phyloP scores from a whole-genome alignment of 1,284 basidiomycete genomes.

The Cryptococcus amylolentus region DNA sequence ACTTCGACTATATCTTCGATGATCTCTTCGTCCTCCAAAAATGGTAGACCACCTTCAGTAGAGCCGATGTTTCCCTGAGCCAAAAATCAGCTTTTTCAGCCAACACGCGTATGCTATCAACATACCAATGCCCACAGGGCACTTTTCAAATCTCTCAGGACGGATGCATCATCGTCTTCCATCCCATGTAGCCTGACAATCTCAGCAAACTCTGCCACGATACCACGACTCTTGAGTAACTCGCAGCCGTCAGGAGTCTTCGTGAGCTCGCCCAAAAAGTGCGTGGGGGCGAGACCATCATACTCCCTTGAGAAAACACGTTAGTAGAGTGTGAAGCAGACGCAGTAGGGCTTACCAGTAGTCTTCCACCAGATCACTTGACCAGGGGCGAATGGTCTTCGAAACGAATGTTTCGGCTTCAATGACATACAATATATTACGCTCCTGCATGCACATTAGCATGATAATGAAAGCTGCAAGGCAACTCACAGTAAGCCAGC shows the following conservation, averaged over 20 bases:
- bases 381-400: constrained; percentile 42
- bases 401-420: constrained; percentile 49
- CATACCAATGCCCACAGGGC: constrained; percentile 93
- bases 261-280: constrained; percentile 97
- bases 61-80: constrained; percentile 87
- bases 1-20: constrained; percentile 86
- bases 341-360: constrained; percentile 28
- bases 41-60: constrained; percentile 81
- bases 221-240: constrained; percentile 81
- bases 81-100: neutral
- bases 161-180: constrained; percentile 74
- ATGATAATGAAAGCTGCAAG: neutral
- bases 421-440: constrained; percentile 48
- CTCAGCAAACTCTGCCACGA: constrained; percentile 86
- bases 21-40: constrained; percentile 91
- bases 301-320: constrained; percentile 51
- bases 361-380: constrained; percentile 38
- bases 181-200: constrained; percentile 83
- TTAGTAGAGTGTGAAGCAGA: neutral
- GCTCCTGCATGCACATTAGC: constrained; percentile 27
- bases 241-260: constrained; percentile 93
- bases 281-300: constrained; percentile 83
- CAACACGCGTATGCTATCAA: neutral
- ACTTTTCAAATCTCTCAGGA: constrained; percentile 87
- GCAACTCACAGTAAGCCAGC: constrained; percentile 80